Evolutionary conservation across 306 rosid species (phyloP).

Genomic region (Dryas alaskensis): DNA sequence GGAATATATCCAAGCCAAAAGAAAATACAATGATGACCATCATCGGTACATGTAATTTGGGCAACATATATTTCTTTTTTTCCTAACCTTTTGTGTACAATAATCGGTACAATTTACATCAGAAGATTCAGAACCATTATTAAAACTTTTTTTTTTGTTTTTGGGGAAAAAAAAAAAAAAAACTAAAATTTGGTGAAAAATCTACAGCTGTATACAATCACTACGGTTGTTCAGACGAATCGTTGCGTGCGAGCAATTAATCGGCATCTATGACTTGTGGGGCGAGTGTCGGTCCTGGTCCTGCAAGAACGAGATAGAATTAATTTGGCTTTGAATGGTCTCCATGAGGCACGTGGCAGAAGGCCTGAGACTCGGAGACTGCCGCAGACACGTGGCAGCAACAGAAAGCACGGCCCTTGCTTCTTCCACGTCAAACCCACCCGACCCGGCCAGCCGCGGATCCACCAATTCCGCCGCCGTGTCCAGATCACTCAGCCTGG

Average conservation of each 20-base stretch:
- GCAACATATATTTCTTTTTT: background rate
- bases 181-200: background rate
- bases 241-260: background rate
- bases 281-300: background rate
- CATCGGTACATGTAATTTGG: too few relatives aligned
- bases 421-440: slow-evolving; percentile 35
- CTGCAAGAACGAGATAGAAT: background rate
- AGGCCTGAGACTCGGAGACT: slow-evolving; percentile 45
- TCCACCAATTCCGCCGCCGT: slow-evolving; percentile 31
- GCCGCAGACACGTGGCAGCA: slow-evolving; percentile 31
- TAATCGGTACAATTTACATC: background rate
- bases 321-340: slow-evolving; percentile 17
- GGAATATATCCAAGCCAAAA: too few relatives aligned
- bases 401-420: slow-evolving; percentile 30
- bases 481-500: background rate
- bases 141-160: background rate
- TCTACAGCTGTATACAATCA: background rate
- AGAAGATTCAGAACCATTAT: background rate
- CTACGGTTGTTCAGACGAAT: background rate
- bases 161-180: too few relatives aligned
- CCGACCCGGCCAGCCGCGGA: slow-evolving; percentile 10
- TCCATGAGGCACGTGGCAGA: slow-evolving; percentile 23
- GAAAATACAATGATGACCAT: too few relatives aligned
- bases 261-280: background rate
- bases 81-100: background rate